Conservation (phyloP, 2,329 filamentous ascomycete species). For the Sporothrix pseudoabietina region DNA sequence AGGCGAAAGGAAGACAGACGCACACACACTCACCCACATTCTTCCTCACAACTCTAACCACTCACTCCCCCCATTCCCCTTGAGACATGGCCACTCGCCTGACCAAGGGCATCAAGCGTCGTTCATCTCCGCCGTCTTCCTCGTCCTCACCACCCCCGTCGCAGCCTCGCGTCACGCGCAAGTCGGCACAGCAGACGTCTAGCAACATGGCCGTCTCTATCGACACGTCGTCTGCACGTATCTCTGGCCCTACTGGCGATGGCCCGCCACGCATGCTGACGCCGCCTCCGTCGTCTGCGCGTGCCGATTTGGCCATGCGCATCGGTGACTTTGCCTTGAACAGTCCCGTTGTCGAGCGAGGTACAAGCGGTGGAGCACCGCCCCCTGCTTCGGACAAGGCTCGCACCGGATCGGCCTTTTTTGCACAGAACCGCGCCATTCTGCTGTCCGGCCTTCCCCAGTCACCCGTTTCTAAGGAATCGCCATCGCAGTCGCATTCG, state of each 20-base stretch:
- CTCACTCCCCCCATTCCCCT: neutral
- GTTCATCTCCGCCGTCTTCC: slow-evolving; percentile 17
- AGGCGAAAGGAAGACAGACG: neutral
- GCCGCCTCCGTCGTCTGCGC: slow-evolving; percentile 29
- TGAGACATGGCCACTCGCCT: slow-evolving; percentile 21
- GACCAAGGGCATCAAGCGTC: slow-evolving; percentile 11
- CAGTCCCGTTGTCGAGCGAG: slow-evolving; percentile 22
- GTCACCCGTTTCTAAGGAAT: slow-evolving; percentile 24
- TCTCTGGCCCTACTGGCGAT: neutral
- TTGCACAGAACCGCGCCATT: slow-evolving; percentile 33
- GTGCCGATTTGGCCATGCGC: slow-evolving; percentile 28
- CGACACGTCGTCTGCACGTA: neutral
- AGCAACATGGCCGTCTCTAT: slow-evolving; percentile 23
- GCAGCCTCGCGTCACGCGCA: neutral
- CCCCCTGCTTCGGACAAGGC: slow-evolving; percentile 6
- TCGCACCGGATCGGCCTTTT: slow-evolving; percentile 22
- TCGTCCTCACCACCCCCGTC: neutral
- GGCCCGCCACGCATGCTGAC: slow-evolving; percentile 25
- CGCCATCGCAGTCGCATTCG: slow-evolving; percentile 9
- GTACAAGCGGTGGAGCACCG: neutral
- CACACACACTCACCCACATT: neutral
- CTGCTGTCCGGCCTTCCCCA: slow-evolving; percentile 30
- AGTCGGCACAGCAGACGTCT: neutral
- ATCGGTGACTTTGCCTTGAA: slow-evolving; percentile 28
- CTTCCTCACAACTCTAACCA: neutral